phyloP scores from a whole-genome alignment of 352 stramenopile species.

The Pythium plurisporium region DNA sequence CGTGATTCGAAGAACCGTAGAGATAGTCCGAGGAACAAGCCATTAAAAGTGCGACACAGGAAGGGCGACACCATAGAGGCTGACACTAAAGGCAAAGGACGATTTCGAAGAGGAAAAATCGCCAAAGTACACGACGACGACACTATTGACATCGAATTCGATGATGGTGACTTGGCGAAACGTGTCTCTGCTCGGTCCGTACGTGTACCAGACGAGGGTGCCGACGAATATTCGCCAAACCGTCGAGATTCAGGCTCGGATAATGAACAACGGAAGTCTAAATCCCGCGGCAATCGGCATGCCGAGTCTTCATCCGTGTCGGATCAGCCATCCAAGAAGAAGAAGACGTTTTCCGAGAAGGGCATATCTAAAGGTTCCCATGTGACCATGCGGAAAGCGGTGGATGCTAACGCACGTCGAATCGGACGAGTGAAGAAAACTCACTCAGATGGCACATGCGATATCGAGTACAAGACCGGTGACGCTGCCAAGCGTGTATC shows the following conservation, averaged over 20 bases:
- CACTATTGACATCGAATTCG: constrained; percentile 61
- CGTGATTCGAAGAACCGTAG: background rate
- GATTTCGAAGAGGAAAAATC: constrained; percentile 49
- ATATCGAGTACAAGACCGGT: constrained; percentile 57
- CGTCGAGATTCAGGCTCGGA: background rate
- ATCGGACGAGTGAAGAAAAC: constrained; percentile 32
- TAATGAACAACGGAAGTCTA: no score
- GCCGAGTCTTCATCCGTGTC: background rate
- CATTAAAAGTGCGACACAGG: no score
- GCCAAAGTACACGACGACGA: constrained; percentile 38
- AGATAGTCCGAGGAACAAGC: constrained; percentile 11
- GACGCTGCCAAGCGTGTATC: constrained; percentile 38
- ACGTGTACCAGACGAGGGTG: background rate
- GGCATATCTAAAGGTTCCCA: constrained; percentile 25
- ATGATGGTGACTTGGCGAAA: constrained; percentile 42
- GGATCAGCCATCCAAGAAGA: background rate
- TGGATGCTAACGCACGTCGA: constrained; percentile 26
- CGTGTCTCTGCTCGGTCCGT: background rate
- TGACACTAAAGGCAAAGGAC: constrained; percentile 34
- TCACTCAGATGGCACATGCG: constrained; percentile 51
- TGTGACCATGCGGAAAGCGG: constrained; percentile 39
- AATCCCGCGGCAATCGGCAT: no score
- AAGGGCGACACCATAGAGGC: constrained; percentile 45
- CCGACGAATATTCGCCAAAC: background rate
- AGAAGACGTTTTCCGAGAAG: constrained; percentile 15